Evolutionary conservation across 805 yeast genomes (phyloP), one percentile per base, ranked within the genome.

Genomic region (Candida qinlingensis): DNA sequence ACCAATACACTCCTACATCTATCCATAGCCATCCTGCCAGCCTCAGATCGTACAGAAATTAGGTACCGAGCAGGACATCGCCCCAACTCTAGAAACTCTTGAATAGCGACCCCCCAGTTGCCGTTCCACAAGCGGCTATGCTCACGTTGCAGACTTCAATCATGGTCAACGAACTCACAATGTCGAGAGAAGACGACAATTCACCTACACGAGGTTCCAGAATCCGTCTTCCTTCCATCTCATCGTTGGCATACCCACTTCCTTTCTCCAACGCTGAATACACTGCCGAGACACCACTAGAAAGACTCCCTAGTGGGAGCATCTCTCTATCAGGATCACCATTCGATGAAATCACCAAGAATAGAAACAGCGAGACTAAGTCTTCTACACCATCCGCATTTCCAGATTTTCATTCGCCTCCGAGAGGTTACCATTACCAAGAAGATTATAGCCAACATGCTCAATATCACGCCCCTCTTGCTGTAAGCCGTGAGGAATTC

Each of bases 151-250:
- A 19, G 19, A 19, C 19, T 19, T 19, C 19, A 19, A 19, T 3
- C 19, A 2, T 19, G 19, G 19, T 19, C 19, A 19, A 42, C 39
- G 34, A 35, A 9, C 28, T 19, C 27, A 13, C 28, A 19, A 25
- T 5, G 26, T 36, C 30, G 33, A 27, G 10, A 7, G 19, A 10
- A 7, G 27, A 28, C 10, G 10, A 37, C 37, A 36, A 37, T 25
- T 25, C 31, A 7, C 13, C n/a, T 9, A 36, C 30, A 19, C 35
- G 41, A 10, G 39, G 31, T 25, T 4, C 40, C 11, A 46, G 42
- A 25, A 38, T 46, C 13, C 49, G 49, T 19, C 42, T 46, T 6
- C 49, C 49, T 12, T 46, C 49, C 6, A 46, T 46, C 28, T 39
- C 42, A 19, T 13, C 25, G 6, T 12, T 46, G 8, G 49, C 49